A percentile compares a stretch with the other conserved stretches of the same genome.
Conservation (phyloP, 108 stramenopile species). For the Discostella pseudostelligera region DNA sequence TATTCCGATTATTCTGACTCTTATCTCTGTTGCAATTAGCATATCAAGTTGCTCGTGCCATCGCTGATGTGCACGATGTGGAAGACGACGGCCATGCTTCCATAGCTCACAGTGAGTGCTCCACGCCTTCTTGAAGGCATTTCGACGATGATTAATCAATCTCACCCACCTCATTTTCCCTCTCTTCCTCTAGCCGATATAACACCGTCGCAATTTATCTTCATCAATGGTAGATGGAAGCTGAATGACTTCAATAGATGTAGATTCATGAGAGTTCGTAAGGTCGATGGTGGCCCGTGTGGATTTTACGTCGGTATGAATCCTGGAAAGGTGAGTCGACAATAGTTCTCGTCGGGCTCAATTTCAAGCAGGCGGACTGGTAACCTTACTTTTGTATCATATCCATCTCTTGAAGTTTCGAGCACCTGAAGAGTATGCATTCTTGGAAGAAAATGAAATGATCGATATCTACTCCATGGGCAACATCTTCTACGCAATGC, state of each 20-base stretch:
- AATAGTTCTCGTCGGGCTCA: too few relatives aligned
- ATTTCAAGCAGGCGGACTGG: too few relatives aligned
- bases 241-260: constrained; percentile 79
- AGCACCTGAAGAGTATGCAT: constrained; percentile 72
- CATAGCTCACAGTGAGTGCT: constrained; percentile 58
- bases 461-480: constrained; percentile 76
- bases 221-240: constrained; percentile 59
- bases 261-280: constrained; percentile 51
- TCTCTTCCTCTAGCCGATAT: constrained; percentile 47
- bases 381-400: too few relatives aligned
- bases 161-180: background rate
- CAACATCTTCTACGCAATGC: constrained; percentile 61
- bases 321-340: constrained; percentile 45
- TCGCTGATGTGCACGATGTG: constrained; percentile 67
- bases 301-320: constrained; percentile 57
- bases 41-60: constrained; percentile 56
- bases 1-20: background rate
- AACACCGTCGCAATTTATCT: constrained; percentile 64
- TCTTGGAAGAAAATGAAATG: constrained; percentile 61
- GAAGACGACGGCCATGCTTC: constrained; percentile 53
- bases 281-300: constrained; percentile 45
- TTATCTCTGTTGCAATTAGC: constrained; percentile 24
- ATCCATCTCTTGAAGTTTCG: constrained; percentile 25
- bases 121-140: background rate
- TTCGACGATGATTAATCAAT: background rate